A percentile compares a stretch with the other conserved stretches of the same genome.
phyloP scores from a whole-genome alignment of 1,139 yeast species.

The Yarrowia galli region DNA sequence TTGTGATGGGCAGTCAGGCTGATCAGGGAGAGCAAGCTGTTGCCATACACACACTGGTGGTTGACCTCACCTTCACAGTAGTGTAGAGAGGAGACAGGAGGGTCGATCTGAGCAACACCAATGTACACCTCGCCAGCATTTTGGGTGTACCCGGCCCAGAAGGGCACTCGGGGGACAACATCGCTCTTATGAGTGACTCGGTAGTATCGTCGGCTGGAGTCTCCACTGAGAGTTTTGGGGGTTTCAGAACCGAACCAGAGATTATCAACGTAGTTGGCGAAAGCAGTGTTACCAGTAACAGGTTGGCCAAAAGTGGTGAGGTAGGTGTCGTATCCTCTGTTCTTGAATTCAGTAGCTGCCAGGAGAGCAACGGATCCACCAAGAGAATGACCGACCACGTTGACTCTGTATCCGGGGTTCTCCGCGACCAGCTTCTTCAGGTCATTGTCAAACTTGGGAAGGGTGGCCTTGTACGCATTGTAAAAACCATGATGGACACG shows the following conservation, averaged over 20 bases:
- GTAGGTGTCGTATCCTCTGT: slow-evolving; percentile 59
- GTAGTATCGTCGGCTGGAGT: slow-evolving; percentile 38
- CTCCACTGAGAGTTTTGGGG: background rate
- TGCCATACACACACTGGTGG: slow-evolving; percentile 16
- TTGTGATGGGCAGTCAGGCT: slow-evolving; percentile 19
- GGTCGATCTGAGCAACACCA: background rate
- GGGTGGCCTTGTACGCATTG: slow-evolving; percentile 50
- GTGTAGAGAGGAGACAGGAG: background rate
- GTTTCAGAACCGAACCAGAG: slow-evolving; percentile 49
- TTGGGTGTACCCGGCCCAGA: slow-evolving; percentile 39
- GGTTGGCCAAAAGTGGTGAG: slow-evolving; percentile 68
- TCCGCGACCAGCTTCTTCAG: slow-evolving; percentile 45
- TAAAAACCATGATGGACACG: slow-evolving; percentile 65
- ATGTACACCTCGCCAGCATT: slow-evolving; percentile 42
- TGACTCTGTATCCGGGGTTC: slow-evolving; percentile 59
- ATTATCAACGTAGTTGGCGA: slow-evolving; percentile 60
- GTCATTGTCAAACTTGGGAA: slow-evolving; percentile 52
- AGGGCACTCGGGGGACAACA: slow-evolving; percentile 41
- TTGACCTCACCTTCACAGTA: slow-evolving; percentile 14
- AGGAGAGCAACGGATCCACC: slow-evolving; percentile 71
- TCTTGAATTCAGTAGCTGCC: slow-evolving; percentile 63
- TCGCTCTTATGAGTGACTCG: slow-evolving; percentile 42
- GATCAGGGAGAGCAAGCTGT: slow-evolving; percentile 44
- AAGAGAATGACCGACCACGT: slow-evolving; percentile 69
- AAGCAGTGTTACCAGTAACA: slow-evolving; percentile 60